These are phyloP conservation scores for Thelonectria olida DNA, from an alignment of 2,329 filamentous ascomycete species.

Conservation along the genomic window DNA sequence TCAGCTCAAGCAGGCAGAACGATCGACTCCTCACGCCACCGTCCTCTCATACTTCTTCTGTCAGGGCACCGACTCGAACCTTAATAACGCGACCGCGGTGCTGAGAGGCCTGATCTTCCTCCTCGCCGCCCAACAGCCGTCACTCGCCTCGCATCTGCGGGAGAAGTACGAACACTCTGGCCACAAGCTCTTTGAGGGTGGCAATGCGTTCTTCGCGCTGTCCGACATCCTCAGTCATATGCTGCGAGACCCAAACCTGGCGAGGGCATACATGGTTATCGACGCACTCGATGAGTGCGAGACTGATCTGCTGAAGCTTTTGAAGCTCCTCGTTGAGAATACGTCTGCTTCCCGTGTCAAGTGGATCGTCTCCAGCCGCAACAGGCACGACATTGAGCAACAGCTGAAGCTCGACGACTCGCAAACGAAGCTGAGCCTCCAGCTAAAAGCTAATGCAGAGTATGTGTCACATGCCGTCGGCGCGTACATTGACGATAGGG, in stretches of 20 bases:
- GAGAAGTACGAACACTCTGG: neutral
- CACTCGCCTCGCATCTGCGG: neutral
- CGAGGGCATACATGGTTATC: neutral
- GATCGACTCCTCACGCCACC: no score
- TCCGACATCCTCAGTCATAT: neutral
- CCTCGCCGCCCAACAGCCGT: neutral
- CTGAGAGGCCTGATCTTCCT: neutral
- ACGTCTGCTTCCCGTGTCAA: no score
- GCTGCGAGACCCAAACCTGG: neutral
- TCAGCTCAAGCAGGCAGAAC: no score
- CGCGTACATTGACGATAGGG: no score
- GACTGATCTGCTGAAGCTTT: no score
- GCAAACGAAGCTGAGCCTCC: no score
- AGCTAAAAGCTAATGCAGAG: no score
- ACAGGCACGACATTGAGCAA: no score
- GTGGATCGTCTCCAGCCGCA: no score
- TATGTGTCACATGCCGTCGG: no score
- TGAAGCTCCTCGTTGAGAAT: no score
- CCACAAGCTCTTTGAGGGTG: neutral
- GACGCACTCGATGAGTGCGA: constrained; percentile 5
- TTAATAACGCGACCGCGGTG: neutral
- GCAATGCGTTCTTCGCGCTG: neutral
- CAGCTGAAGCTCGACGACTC: no score
- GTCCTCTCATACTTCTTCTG: neutral
- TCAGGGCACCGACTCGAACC: neutral